These are phyloP conservation scores for Phoma sp. DNA, from an alignment of 2,329 filamentous ascomycete species.

Conservation along the genomic window DNA sequence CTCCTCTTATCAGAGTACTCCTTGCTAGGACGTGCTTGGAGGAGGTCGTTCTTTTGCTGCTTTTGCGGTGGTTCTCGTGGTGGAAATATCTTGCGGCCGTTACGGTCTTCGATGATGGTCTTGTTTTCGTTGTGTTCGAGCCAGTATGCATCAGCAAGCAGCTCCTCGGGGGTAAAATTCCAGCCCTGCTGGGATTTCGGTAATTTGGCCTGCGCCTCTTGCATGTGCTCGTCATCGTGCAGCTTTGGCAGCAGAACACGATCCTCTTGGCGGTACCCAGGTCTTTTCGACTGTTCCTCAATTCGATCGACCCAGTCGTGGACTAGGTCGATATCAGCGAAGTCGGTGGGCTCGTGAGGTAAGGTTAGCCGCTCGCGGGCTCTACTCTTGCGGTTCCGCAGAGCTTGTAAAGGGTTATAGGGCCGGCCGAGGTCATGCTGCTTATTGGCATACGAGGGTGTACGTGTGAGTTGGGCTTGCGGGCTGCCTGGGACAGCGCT, in stretches of 20 bases:
- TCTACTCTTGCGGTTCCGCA: conserved; percentile 87
- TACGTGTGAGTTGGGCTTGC: conserved; percentile 49
- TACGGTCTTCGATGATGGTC: conserved; percentile 77
- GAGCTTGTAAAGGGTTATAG: conserved; percentile 92
- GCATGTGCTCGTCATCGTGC: conserved; percentile 36
- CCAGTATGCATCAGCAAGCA: conserved; percentile 92
- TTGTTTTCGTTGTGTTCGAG: conserved; percentile 84
- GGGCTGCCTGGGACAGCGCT: conserved; percentile 52
- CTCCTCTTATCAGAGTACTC: conserved; percentile 44
- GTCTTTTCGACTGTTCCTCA: conserved; percentile 54
- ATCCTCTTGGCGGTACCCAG: conserved; percentile 49
- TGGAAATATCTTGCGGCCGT: conserved; percentile 75
- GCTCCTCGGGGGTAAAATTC: conserved; percentile 81
- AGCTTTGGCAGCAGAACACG: conserved; percentile 44
- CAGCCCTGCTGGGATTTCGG: conserved; percentile 83
- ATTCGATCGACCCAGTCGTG: conserved; percentile 79
- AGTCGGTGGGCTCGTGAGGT: conserved; percentile 77
- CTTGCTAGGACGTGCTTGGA: conserved; percentile 43
- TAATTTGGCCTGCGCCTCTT: conserved; percentile 58
- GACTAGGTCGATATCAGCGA: conserved; percentile 75
- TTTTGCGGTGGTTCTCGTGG: conserved; percentile 30
- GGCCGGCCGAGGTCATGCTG: conserved; percentile 65
- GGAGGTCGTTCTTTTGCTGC: conserved; percentile 33
- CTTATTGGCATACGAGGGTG: conserved; percentile 47
- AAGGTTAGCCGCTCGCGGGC: conserved; percentile 78